These are phyloP conservation scores for Alloteropsis angusta DNA, from an alignment of 202 grass and related monocot species.

Conservation along the genomic window DNA sequence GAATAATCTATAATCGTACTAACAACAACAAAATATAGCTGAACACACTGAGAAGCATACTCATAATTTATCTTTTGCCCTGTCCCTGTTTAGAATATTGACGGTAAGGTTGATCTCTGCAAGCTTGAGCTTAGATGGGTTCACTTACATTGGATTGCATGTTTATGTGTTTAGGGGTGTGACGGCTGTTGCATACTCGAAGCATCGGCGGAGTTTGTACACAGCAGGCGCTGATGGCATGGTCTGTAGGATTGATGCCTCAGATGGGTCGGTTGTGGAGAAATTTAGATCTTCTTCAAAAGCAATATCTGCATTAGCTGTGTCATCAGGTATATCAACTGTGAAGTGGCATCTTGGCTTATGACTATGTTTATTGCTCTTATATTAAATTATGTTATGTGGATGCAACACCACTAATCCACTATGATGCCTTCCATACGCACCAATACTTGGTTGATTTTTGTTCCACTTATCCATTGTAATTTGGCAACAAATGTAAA, in stretches of 20 bases:
- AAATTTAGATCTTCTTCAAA: slow-evolving; percentile 73
- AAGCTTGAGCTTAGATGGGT: neutral
- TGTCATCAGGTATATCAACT: slow-evolving; percentile 73
- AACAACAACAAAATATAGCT: neutral
- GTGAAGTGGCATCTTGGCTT: neutral
- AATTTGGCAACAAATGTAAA: neutral
- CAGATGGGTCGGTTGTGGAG: slow-evolving; percentile 37
- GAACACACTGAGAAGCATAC: neutral
- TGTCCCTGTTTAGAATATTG: slow-evolving; percentile 16
- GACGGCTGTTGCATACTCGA: slow-evolving; percentile 59
- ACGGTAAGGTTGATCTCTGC: neutral
- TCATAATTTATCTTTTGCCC: neutral
- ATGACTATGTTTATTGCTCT: neutral
- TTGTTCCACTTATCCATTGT: neutral
- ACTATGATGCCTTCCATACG: neutral
- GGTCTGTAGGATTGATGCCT: slow-evolving; percentile 73
- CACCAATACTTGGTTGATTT: neutral
- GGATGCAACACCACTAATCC: neutral
- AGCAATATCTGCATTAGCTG: slow-evolving; percentile 67
- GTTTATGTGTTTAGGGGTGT: slow-evolving; percentile 60
- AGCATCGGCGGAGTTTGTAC: slow-evolving; percentile 42
- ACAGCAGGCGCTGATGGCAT: slow-evolving; percentile 81
- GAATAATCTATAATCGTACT: neutral
- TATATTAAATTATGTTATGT: neutral
- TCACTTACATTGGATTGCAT: neutral